These are phyloP conservation scores for Penicillium italicum DNA, from an alignment of 2,329 filamentous ascomycete species.

Conservation along the genomic window DNA sequence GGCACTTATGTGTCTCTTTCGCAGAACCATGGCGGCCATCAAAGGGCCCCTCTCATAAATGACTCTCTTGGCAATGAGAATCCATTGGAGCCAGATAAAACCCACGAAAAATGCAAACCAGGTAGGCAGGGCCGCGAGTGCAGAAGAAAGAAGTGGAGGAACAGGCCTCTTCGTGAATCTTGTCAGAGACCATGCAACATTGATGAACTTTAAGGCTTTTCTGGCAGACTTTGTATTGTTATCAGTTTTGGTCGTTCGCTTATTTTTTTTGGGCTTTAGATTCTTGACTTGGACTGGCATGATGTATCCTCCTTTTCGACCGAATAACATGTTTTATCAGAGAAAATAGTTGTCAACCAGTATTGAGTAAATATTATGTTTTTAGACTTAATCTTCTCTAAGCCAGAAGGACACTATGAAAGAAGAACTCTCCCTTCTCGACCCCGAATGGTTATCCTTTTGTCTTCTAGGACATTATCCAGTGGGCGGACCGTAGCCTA, in stretches of 20 bases:
- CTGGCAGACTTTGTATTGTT: not conserved
- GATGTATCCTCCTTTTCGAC: not conserved
- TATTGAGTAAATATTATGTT: not conserved
- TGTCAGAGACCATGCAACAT: conserved; percentile 4
- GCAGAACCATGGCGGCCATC: conserved; percentile 15
- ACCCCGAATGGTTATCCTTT: too few relatives aligned
- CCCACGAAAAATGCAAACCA: not conserved
- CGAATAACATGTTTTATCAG: not conserved
- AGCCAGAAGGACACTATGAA: not conserved
- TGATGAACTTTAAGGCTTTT: not conserved
- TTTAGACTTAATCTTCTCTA: not conserved
- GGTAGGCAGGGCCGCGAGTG: conserved; percentile 5
- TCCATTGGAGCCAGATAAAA: not conserved
- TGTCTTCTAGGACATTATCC: too few relatives aligned
- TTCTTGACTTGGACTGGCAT: not conserved
- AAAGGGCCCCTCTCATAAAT: not conserved
- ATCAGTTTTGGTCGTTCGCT: not conserved
- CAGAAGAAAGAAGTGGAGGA: conserved; percentile 1
- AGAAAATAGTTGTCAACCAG: not conserved
- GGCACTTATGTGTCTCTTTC: conserved; percentile 3
- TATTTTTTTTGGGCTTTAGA: not conserved
- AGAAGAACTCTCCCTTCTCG: too few relatives aligned
- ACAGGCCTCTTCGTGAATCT: not conserved
- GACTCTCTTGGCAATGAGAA: not conserved
- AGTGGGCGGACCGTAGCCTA: too few relatives aligned